Percentiles rank a stretch among this genome's conserved stretches.
Conservation (phyloP, 2,329 filamentous ascomycete species). For the Rosellinia necatrix region DNA sequence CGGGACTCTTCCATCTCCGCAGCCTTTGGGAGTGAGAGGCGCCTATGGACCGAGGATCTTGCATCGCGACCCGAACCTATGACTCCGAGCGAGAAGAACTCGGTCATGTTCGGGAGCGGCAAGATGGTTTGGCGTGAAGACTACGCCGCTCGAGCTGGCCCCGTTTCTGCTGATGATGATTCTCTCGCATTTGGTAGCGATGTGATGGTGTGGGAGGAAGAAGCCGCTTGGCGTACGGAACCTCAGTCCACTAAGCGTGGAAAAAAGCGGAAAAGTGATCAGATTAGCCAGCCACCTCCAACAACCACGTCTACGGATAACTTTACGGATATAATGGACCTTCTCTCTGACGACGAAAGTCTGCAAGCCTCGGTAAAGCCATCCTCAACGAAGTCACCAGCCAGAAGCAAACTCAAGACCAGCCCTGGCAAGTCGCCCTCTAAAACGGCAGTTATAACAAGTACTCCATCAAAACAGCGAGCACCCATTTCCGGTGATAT, state of each 20-base stretch:
- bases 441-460: conserved; percentile 14
- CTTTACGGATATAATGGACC: conserved; percentile 60
- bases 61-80: conserved; percentile 38
- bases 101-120: conserved; percentile 36
- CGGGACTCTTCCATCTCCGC: conserved; percentile 34
- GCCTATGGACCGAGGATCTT: conserved; percentile 40
- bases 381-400: conserved; percentile 45
- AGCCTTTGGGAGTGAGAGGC: conserved; percentile 32
- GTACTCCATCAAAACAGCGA: conserved; percentile 20
- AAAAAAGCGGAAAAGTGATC: conserved; percentile 59
- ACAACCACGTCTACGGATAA: conserved; percentile 43
- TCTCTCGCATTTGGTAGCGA: conserved; percentile 37
- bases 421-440: conserved; percentile 27
- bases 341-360: conserved; percentile 41
- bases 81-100: conserved; percentile 33
- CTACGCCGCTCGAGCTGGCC: conserved; percentile 47
- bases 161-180: conserved; percentile 38
- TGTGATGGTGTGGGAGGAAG: conserved; percentile 50
- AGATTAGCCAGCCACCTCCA: conserved; percentile 45
- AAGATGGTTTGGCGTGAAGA: conserved; percentile 51
- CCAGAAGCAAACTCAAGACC: conserved; percentile 36
- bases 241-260: conserved; percentile 44
- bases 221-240: conserved; percentile 46
- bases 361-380: conserved; percentile 41
- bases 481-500: conserved; percentile 15